phyloP scores from a whole-genome alignment of 768 basidiomycete species.

The Grammothele lineata region DNA sequence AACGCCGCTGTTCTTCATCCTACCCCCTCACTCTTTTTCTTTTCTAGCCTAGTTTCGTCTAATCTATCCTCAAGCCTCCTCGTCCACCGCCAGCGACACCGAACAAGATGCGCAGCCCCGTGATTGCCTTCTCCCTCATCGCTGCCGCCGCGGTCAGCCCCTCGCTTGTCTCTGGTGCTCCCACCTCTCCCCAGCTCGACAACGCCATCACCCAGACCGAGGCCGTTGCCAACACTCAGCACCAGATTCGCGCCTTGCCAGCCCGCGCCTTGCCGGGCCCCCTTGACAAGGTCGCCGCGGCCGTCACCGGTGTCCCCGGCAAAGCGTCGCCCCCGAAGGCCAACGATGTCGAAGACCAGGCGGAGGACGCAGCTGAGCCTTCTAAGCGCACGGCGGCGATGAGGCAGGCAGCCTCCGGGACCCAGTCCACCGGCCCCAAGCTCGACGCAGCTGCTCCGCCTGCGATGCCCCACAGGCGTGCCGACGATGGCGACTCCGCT shows the following conservation, averaged over 20 bases:
- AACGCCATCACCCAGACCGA: slow-evolving; percentile 11
- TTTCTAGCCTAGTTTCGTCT: slow-evolving; percentile 24
- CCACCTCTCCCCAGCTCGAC: slow-evolving; percentile 20
- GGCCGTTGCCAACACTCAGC: background rate
- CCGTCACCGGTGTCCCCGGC: background rate
- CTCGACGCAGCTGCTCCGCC: background rate
- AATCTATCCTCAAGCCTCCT: slow-evolving; percentile 18
- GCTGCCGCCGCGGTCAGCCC: slow-evolving; percentile 29
- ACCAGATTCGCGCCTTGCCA: slow-evolving; percentile 1
- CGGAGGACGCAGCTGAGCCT: no score
- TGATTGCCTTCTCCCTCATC: slow-evolving; percentile 27
- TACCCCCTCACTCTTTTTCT: slow-evolving; percentile 15
- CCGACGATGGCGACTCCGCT: slow-evolving; percentile 17
- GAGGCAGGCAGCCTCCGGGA: slow-evolving; percentile 5
- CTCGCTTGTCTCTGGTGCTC: slow-evolving; percentile 23
- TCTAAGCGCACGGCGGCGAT: slow-evolving; percentile 10
- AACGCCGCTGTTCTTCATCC: slow-evolving; percentile 2
- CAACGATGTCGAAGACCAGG: background rate
- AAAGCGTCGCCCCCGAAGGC: background rate
- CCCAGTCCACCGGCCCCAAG: no score
- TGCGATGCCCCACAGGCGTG: slow-evolving; percentile 16
- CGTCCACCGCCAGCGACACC: slow-evolving; percentile 10
- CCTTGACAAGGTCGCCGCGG: background rate
- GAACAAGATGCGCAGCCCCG: slow-evolving; percentile 29
- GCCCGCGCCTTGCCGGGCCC: background rate